Conservation (phyloP, 2,329 filamentous ascomycete species). For the Beauveria sp. region DNA sequence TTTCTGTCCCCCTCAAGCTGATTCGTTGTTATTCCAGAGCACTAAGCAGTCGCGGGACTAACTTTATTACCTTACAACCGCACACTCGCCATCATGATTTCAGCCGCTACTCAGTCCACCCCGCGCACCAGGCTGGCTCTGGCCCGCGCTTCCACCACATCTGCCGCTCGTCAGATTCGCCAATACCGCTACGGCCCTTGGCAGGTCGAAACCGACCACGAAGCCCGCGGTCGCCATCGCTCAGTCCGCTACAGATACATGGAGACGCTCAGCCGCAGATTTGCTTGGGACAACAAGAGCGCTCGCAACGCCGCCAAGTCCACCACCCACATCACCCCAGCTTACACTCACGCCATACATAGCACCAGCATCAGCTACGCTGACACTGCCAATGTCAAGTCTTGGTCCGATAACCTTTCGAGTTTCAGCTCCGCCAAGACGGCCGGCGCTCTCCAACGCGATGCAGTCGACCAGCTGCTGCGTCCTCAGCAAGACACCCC, state of each 20-base stretch:
- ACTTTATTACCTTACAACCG: not conserved
- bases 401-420: slow-evolving; percentile 28
- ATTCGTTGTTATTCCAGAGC: not conserved
- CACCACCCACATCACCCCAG: slow-evolving; percentile 16
- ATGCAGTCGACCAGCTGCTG: slow-evolving; percentile 36
- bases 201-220: slow-evolving; percentile 27
- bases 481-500: slow-evolving; percentile 20
- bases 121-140: slow-evolving; percentile 11
- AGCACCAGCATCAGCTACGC: slow-evolving; percentile 28
- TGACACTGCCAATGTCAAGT: slow-evolving; percentile 27
- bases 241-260: slow-evolving; percentile 36
- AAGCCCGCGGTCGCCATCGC: slow-evolving; percentile 37
- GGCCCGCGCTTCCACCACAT: slow-evolving; percentile 7
- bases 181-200: slow-evolving; percentile 9
- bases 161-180: slow-evolving; percentile 3
- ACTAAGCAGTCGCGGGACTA: slow-evolving; percentile 4
- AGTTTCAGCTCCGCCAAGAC: slow-evolving; percentile 32
- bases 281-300: slow-evolving; percentile 38
- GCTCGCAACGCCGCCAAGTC: slow-evolving; percentile 17
- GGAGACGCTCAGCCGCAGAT: slow-evolving; percentile 35
- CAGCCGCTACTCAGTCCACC: slow-evolving; percentile 9
- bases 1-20: not conserved
- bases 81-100: not conserved
- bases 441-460: slow-evolving; percentile 37
- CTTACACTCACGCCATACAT: slow-evolving; percentile 18